Base-by-base conservation (phyloP, 2,329 filamentous ascomycete genomes). In the Harringtonia lauricola region DNA sequence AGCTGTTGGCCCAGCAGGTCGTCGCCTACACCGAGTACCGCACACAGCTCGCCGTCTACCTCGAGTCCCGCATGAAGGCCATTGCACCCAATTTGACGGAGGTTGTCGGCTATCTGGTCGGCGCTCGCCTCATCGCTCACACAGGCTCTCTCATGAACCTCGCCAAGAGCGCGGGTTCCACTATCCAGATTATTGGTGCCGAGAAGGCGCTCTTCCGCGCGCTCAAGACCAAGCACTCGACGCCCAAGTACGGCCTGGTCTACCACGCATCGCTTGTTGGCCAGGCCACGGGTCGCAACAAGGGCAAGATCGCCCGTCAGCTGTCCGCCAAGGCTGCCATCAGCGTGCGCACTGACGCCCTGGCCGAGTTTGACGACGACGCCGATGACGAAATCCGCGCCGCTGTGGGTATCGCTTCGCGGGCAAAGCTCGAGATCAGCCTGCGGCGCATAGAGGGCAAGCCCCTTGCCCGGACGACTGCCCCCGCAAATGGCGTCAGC, bases 121-220 rank as follows among this genome's bases (percentile, higher is more conserved):
- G 92, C 59, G 92, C 92, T 48, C 82, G 92, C 55, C 78, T 98
- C 42, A 95, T 98, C 55, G 86, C 92, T 39, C 92, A 98, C 62
- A 82, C 89, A 47, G 92, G 92, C 55, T 95, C 89, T 47, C 77
- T 98, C 55, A 83, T 94, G 74, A 95, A 83, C 70, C 76, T 98
- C 41, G 88, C 92, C 62, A 96, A 96, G 76, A 85, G 84, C 54
- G 88, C 92, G 48, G 88, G 86, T 66, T 92, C 85, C 57, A 98
- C 92, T 50, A 87, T 98, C 53, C 92, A 98, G 73, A 95, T 98
- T 59, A 80, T 96, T 45, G 92, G 92, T 71, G 92, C 92, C 48
- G 92, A 98, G 71, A 98, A 98, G 76, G 92, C 92, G 8, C 79
- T 98, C 36, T 98, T 98, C 82, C 82, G 92, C 59, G 92, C 92